Evolutionary conservation across 78 protist genomes (phyloP).

Genomic region (Dictyostelium discoideum): DNA sequence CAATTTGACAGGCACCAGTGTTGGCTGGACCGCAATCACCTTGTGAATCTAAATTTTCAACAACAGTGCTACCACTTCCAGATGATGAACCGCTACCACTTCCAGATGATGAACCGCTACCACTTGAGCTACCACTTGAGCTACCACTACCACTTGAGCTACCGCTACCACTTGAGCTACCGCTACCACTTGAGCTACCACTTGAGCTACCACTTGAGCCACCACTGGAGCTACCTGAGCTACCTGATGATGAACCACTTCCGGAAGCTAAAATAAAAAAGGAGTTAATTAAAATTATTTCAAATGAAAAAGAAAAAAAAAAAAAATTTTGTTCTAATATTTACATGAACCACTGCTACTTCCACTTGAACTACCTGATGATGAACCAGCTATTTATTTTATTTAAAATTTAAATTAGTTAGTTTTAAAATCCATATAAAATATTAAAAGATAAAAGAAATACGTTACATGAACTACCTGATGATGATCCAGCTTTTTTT

Average conservation of each 20-base stretch:
- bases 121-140: background rate
- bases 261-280: background rate
- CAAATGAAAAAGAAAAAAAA: background rate
- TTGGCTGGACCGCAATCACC: background rate
- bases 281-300: background rate
- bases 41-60: background rate
- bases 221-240: background rate
- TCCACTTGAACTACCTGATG: constrained; percentile 3
- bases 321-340: too few species aligned
- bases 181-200: background rate
- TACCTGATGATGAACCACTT: constrained; percentile 17
- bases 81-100: background rate
- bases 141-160: background rate
- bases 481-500: background rate
- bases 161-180: background rate
- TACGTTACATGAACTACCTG: background rate
- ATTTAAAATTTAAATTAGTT: background rate
- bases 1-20: background rate
- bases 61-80: background rate
- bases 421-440: background rate
- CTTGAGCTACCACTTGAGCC: background rate
- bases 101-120: background rate
- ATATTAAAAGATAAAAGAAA: background rate
- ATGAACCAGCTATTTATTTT: background rate
- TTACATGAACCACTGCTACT: constrained; percentile 6